These are phyloP conservation scores for Solanum dulcamara DNA, from an alignment of 257 asterid genomes.

Conservation along the genomic window DNA sequence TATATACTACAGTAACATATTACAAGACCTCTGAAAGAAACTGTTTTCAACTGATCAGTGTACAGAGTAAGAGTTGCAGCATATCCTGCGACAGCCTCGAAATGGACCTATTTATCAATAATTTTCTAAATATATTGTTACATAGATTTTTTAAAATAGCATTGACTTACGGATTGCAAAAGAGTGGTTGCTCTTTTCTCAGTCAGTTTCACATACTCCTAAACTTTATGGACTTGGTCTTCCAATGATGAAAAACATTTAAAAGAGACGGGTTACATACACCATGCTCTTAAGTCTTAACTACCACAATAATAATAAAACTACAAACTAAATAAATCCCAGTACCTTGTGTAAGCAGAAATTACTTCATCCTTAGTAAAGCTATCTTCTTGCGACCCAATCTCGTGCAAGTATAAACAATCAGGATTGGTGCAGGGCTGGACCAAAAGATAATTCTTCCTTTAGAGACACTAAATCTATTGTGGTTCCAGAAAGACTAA, in stretches of 20 bases:
- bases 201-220: neutral
- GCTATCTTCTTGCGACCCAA: constrained; percentile 83
- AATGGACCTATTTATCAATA: neutral
- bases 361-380: constrained; percentile 85
- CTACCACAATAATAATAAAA: neutral
- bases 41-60: neutral
- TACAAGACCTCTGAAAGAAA: neutral
- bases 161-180: neutral
- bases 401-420: constrained; percentile 82
- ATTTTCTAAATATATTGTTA: neutral
- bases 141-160: neutral
- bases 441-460: constrained; percentile 6
- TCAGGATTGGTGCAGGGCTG: constrained; percentile 94
- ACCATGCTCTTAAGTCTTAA: neutral
- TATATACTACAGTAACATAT: neutral
- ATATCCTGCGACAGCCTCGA: neutral
- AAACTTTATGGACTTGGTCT: neutral
- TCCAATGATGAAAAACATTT: neutral
- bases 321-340: neutral
- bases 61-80: neutral
- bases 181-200: neutral
- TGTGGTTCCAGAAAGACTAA: neutral
- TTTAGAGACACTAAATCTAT: neutral
- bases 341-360: constrained; percentile 78
- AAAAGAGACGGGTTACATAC: neutral